Percentiles rank a stretch among this genome's conserved stretches.
phyloP scores from a whole-genome alignment of 345 rosid genomes.

The Crucihimalaya himalaica region DNA sequence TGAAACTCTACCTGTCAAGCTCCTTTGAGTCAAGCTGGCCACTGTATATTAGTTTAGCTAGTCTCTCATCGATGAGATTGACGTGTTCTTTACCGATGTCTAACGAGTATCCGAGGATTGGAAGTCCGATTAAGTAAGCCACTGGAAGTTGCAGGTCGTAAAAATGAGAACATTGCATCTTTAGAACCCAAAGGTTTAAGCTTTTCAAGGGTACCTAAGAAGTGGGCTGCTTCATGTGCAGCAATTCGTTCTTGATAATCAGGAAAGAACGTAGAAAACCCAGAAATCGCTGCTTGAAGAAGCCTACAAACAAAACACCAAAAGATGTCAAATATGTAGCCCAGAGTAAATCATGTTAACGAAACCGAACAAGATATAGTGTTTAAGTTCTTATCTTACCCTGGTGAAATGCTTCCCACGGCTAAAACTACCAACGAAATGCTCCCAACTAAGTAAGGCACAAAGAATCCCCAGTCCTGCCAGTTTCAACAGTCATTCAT shows the following conservation, averaged over 20 bases:
- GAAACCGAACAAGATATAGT: not conserved
- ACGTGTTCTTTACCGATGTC: slow-evolving; percentile 96
- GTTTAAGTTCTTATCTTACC: slow-evolving; percentile 49
- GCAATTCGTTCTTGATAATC: slow-evolving; percentile 89
- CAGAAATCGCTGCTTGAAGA: slow-evolving; percentile 81
- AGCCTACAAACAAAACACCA: slow-evolving; percentile 49
- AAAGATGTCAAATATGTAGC: slow-evolving; percentile 18
- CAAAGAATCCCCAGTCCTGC: slow-evolving; percentile 98
- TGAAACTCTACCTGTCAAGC: slow-evolving; percentile 66
- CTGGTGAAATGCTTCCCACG: slow-evolving; percentile 84
- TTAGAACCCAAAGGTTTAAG: not conserved
- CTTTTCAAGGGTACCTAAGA: slow-evolving; percentile 55
- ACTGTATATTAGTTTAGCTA: slow-evolving; percentile 82
- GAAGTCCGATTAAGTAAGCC: slow-evolving; percentile 85
- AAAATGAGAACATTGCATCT: slow-evolving; percentile 20
- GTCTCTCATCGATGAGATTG: slow-evolving; percentile 77
- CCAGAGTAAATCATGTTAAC: not conserved
- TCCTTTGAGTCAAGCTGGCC: slow-evolving; percentile 88
- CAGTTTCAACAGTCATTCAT: slow-evolving; percentile 8
- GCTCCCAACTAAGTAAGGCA: slow-evolving; percentile 91
- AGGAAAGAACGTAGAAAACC: slow-evolving; percentile 79
- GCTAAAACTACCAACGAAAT: slow-evolving; percentile 83
- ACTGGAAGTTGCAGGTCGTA: slow-evolving; percentile 44
- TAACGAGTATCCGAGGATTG: slow-evolving; percentile 81
- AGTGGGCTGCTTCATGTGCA: slow-evolving; percentile 91